Conservation (phyloP, 129 eudicot species). For the Lactuca sativa region DNA sequence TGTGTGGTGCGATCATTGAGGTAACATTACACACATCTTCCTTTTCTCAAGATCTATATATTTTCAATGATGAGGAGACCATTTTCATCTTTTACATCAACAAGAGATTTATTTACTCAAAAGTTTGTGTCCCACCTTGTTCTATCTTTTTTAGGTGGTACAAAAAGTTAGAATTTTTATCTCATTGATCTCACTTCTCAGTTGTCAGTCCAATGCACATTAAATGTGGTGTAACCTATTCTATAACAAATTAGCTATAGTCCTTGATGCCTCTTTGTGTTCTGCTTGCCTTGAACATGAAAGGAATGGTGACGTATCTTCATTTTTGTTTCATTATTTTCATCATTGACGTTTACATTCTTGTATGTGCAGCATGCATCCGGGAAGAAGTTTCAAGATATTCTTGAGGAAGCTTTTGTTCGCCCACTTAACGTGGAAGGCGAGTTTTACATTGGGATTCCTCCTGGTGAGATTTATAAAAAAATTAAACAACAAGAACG, state of each 20-base stretch:
- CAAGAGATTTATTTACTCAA: too few species aligned
- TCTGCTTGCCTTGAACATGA: background rate
- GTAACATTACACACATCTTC: slow-evolving; percentile 31
- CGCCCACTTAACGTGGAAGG: slow-evolving; percentile 80
- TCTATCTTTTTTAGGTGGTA: too few species aligned
- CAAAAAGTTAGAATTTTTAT: too few species aligned
- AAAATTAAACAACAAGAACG: too few species aligned
- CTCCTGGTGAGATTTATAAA: slow-evolving; percentile 60
- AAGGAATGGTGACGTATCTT: background rate
- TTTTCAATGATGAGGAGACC: too few species aligned
- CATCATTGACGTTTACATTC: background rate
- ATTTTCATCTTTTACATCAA: too few species aligned
- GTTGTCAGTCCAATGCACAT: too few species aligned
- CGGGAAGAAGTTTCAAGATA: slow-evolving; percentile 15
- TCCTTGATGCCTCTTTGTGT: too few species aligned
- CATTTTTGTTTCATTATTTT: background rate
- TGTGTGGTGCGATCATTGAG: slow-evolving; percentile 96
- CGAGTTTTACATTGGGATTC: slow-evolving; percentile 93
- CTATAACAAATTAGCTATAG: too few species aligned
- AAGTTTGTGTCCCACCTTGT: too few species aligned
- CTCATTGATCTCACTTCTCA: too few species aligned
- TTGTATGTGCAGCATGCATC: slow-evolving; percentile 67
- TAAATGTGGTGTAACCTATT: background rate
- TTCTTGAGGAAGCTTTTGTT: slow-evolving; percentile 89
- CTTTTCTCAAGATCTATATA: background rate